A percentile compares a stretch with the other conserved stretches of the same genome.
Evolutionary conservation across 441 rosid species (phyloP).

Genomic region (Pelargonium myrrhifolium): DNA sequence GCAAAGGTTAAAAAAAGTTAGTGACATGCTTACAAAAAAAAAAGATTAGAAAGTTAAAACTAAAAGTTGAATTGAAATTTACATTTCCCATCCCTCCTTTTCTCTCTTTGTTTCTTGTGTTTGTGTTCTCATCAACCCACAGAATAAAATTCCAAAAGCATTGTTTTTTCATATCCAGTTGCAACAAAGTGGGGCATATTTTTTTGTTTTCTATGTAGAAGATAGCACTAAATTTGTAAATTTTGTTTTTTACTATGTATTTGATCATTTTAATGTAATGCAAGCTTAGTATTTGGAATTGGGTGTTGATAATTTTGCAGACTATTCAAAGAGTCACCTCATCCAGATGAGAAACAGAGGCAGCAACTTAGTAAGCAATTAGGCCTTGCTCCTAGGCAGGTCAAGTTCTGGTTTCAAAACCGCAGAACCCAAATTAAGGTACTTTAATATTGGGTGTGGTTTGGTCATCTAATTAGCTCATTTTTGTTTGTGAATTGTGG

Average conservation of each 20-base stretch:
- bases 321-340: conserved; percentile 90
- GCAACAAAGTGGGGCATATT: too few relatives aligned
- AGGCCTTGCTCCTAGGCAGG: conserved; percentile 93
- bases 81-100: conserved; percentile 6
- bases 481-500: background rate
- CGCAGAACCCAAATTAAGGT: conserved; percentile 96
- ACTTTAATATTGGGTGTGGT: background rate
- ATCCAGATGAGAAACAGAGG: conserved; percentile 97
- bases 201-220: too few relatives aligned
- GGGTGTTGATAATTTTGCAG: conserved; percentile 28
- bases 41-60: conserved; percentile 18
- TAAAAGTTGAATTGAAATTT: conserved; percentile 23
- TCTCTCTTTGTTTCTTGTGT: conserved; percentile 9
- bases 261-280: too few relatives aligned
- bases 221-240: too few relatives aligned
- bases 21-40: conserved; percentile 17
- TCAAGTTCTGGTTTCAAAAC: conserved; percentile 98
- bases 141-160: background rate
- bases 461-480: background rate
- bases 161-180: background rate
- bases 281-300: background rate
- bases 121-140: background rate
- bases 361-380: conserved; percentile 86
- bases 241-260: too few relatives aligned
- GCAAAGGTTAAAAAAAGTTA: conserved; percentile 9